Base-by-base conservation (phyloP, 2,329 filamentous ascomycete species). In the Colletotrichum sp. region DNA sequence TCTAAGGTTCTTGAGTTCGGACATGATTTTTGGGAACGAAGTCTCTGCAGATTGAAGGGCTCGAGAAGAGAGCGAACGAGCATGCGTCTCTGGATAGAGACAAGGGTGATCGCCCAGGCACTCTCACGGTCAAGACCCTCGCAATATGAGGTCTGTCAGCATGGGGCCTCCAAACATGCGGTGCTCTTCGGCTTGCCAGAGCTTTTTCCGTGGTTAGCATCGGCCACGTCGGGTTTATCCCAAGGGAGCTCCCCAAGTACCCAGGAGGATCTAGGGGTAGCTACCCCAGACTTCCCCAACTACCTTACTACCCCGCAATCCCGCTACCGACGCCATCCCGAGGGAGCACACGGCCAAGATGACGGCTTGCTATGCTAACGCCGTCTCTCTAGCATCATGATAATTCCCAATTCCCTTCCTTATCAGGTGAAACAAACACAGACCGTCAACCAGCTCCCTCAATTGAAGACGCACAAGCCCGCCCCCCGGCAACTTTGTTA, bases 1-100 rank as follows among this genome's bases (percentile, higher is more conserved):
- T 10, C 81, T 75, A 69, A 83, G 82, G 71, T 81, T 78, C 28
- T 75, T 76, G 58, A 84, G 75, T 8, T 82, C 69, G 3, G 82
- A 82, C 82, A 83, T 83, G 69, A 21, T 75, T 43, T 16, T 52
- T 57, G 26, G 16, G 36, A n/a, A 38, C 24, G 21, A n/a, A 28
- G 63, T 15, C 18, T 48, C 36, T n/a, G 15, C 15, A 30, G 26
- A 12, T 38, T n/a, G 30, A 24, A 36, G 21, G 21, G 30, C 32
- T 64, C 9, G n/a, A 15, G 15, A n/a, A 32, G 58, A 18, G 30
- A n/a, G 26, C 3, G 28, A 32, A 34, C 58, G 32, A 64, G 61
- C n/a, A 24, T 64, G n/a, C 15, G 30, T 15, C n/a, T 30, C 34
- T 18, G 32, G 24, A 30, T 15, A 32, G 18, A n/a, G 8, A 61